phyloP scores from a whole-genome alignment of 2,329 filamentous ascomycete species.

The Fonsecaea multimorphosa region DNA sequence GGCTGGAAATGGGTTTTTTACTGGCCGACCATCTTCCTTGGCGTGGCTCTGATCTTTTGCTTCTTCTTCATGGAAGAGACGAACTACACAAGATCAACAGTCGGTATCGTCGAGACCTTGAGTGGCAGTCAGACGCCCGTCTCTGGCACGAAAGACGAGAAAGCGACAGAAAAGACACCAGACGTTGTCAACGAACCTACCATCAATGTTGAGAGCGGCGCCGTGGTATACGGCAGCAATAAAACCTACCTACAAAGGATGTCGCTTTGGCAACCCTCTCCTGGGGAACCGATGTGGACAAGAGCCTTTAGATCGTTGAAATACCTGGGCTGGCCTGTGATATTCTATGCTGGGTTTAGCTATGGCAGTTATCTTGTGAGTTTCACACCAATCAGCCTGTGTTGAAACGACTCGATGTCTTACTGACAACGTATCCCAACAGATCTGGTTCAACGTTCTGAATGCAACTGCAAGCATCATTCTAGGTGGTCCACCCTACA shows the following conservation, averaged over 20 bases:
- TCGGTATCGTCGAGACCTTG: conserved; percentile 21
- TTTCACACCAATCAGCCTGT: background rate
- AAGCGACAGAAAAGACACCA: conserved; percentile 7
- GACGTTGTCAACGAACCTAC: conserved; percentile 6
- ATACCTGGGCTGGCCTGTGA: conserved; percentile 46
- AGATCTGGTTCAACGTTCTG: conserved; percentile 53
- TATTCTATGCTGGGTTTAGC: conserved; percentile 49
- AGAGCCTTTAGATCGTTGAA: conserved; percentile 33
- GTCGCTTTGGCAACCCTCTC: conserved; percentile 29
- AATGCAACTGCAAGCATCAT: conserved; percentile 52
- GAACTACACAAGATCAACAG: conserved; percentile 27
- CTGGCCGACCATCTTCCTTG: conserved; percentile 28
- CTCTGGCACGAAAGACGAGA: conserved; percentile 11
- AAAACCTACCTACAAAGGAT: conserved; percentile 33
- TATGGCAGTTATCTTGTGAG: conserved; percentile 49
- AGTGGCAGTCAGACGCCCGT: conserved; percentile 24
- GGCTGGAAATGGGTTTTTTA: conserved; percentile 40
- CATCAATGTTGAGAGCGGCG: conserved; percentile 19
- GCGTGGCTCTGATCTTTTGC: conserved; percentile 26
- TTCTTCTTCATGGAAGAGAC: conserved; percentile 39
- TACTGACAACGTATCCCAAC: conserved; percentile 19
- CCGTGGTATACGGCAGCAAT: conserved; percentile 12
- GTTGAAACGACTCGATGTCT: background rate
- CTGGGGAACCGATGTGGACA: conserved; percentile 23
- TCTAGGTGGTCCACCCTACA: conserved; percentile 46